Conservation (phyloP, 345 rosid genomes). For the Laguncularia racemosa region DNA sequence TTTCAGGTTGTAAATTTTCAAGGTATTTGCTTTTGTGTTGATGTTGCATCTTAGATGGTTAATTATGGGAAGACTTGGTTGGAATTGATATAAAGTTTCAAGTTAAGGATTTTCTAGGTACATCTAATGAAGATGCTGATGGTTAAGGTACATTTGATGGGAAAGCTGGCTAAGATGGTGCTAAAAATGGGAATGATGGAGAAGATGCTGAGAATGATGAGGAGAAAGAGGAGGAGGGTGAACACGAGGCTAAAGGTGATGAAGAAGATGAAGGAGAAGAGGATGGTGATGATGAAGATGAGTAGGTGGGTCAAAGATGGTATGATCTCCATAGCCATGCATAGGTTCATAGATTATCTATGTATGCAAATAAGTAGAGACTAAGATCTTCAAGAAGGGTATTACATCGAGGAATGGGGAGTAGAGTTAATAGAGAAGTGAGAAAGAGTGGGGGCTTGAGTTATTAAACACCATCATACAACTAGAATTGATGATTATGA, state of each 20-base stretch:
- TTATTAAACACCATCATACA: constrained; percentile 81
- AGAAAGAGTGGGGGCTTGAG: constrained; percentile 94
- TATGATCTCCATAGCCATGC: constrained; percentile 95
- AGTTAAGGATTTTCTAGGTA: too few species aligned
- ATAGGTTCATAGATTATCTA: constrained; percentile 74
- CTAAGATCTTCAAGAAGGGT: constrained; percentile 87
- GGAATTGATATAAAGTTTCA: too few species aligned
- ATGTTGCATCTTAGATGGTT: too few species aligned
- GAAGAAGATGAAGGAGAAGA: constrained; percentile 56
- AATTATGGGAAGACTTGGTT: too few species aligned
- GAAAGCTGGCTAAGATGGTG: constrained; percentile 67
- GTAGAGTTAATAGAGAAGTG: constrained; percentile 76
- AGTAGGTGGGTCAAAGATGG: constrained; percentile 88
- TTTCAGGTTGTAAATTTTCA: too few species aligned
- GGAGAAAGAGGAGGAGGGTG: constrained; percentile 44
- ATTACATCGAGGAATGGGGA: constrained; percentile 94
- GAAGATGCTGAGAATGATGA: constrained; percentile 64
- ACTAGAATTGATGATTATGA: constrained; percentile 92
- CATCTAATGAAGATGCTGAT: constrained; percentile 58
- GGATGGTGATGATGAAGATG: constrained; percentile 65
- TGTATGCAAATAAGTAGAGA: constrained; percentile 75
- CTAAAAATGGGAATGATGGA: constrained; percentile 72
- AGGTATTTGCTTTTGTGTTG: too few species aligned
- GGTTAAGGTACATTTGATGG: constrained; percentile 72
- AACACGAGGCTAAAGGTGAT: constrained; percentile 33